Evolutionary conservation across 164 flowering plant species (phyloP), one percentile per base, ranked within the genome.

Genomic region (Umbilicus rupestris): DNA sequence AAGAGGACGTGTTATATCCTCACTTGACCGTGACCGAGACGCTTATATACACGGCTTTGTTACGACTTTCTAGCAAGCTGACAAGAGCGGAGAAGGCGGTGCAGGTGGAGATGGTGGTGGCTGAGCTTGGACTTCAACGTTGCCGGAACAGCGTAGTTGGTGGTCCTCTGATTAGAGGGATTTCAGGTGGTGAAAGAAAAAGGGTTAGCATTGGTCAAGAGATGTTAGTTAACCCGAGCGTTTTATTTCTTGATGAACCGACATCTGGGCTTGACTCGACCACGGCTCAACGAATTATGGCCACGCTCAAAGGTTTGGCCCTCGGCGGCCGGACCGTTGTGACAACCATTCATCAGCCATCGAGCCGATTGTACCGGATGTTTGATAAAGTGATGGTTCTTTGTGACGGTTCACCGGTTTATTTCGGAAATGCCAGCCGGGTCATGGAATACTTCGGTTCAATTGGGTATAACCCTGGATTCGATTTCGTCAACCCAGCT

Each of bases 161-260:
- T 0, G 94, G 97, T 11, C 76, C 87, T 0, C 65, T 89, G 12
- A 33, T 87, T 16, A 78, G 98, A 52, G 97, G 98, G 0, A 19
- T 93, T 1, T 93, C 98, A 7, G 98, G 98, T 16, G 98, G 98
- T 16, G 98, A 93, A 62, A 72, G 96, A 19, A 90, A 90, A 67
- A 78, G 98, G 77, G 98, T 93, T n/a, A 88, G 96, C 70, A 90
- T 93, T 35, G 97, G 98, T 69, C 94, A 85, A 50, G 98, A 93
- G 70, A 86, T 93, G 96, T 66, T 93, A 47, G 87, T 93, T 44
- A 88, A 93, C 79, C 98, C 98, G 24, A 87, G 96, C 64, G 75
- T 90, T 22, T 68, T 93, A 65, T 71, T 93, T 66, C 72, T 93
- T 3, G 98, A 93, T 71, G 98, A 93, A 77, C 98, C 98, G 15